Base-by-base conservation (phyloP, 257 asterid species). In the Lycium barbarum region DNA sequence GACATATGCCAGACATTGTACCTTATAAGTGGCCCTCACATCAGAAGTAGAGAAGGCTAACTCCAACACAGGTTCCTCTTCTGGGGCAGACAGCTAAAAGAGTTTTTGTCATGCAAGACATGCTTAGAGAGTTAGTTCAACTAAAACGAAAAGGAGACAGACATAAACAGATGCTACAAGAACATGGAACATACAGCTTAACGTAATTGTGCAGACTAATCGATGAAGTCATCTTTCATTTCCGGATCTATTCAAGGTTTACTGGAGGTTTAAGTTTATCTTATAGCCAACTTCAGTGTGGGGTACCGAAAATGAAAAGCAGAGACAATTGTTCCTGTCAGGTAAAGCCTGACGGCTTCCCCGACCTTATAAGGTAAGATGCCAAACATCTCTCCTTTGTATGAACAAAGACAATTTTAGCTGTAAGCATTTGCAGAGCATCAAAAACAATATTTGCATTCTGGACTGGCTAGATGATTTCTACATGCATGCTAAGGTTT, bases 21-120 rank as follows among this genome's bases (percentile, higher is more conserved):
- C 98, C 97, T 94, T 94, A 70, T 97, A 97, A 78, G 87, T 87
- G 47, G 87, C 91, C 89, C 90, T 97, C 85, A 92, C 84, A 83
- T 94, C 97, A 86, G 93, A 86, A 7, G 87, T 84, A 65, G 94
- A 91, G 86, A 97, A 81, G 26, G 89, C 84, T 17, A 94, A 83
- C 85, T 92, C 97, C 89, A 83, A 87, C 68, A 85, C 84, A 65
- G 12, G 86, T 72, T 81, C 93, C 85, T 90, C 95, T 84, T 84
- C 87, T 17, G 97, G 72, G 55, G 89, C 84, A 65, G 88, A 47
- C 86, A 88, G 73, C 97, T 93, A 86, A 17, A 8, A 73, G 81
- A 72, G 85, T 85, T 84, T 87, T 63, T 81, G 33, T 36, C 81
- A 61, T 12, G 81, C 13, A 65, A 84, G 65, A 78, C n/a, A 68